Evolutionary conservation across 345 rosid genomes (phyloP).

Genomic region (Hirschfeldia incana): DNA sequence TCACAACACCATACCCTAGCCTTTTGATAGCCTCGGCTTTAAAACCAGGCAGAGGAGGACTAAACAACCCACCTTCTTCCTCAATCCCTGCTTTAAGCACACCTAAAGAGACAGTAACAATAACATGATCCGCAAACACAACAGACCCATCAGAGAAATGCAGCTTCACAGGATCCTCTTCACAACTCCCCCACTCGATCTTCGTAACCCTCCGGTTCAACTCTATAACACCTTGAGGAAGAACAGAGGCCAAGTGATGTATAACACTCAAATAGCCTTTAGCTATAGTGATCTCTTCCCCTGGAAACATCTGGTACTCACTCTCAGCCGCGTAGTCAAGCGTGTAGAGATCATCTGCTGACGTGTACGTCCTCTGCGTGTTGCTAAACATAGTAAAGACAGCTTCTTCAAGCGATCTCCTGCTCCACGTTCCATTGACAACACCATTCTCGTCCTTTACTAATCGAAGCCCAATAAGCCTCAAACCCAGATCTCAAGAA

Average conservation of each 20-base stretch:
- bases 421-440: constrained; percentile 62
- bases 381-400: constrained; percentile 70
- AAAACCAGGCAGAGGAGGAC: constrained; percentile 74
- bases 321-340: constrained; percentile 85
- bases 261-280: constrained; percentile 77
- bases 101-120: constrained; percentile 87
- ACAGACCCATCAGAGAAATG: constrained; percentile 83
- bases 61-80: constrained; percentile 57
- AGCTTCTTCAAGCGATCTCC: constrained; percentile 64
- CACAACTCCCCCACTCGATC: constrained; percentile 70
- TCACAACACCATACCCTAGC: constrained; percentile 89
- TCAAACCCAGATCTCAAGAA: constrained; percentile 59
- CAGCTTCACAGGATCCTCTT: constrained; percentile 62
- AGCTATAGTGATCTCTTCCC: constrained; percentile 96
- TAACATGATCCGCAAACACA: constrained; percentile 79
- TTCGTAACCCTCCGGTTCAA: constrained; percentile 58
- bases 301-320: constrained; percentile 87
- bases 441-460: constrained; percentile 29
- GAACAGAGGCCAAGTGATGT: constrained; percentile 66
- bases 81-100: constrained; percentile 78
- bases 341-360: constrained; percentile 73
- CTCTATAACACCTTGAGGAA: constrained; percentile 71
- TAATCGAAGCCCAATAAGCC: constrained; percentile 53
- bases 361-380: constrained; percentile 83
- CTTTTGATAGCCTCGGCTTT: constrained; percentile 78